These are phyloP conservation scores for Phlebiopsis flavidoalba DNA, from an alignment of 768 basidiomycete species.

Conservation along the genomic window DNA sequence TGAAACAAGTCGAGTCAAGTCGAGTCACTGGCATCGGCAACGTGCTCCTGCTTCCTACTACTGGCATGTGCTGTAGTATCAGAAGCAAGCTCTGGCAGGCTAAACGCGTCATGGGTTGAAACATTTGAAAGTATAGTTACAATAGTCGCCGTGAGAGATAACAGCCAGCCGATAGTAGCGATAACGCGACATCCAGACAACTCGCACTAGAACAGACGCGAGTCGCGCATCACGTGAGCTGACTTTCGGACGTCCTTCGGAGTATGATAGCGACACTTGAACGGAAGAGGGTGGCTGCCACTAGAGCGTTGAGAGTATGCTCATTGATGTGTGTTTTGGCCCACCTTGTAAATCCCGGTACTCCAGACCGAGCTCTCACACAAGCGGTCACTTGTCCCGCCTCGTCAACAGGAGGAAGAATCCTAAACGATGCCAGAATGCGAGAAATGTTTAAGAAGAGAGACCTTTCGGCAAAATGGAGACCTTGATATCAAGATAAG, in stretches of 20 bases:
- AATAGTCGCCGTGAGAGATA: neutral
- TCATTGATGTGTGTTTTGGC: neutral
- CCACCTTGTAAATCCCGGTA: neutral
- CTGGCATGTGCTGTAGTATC: neutral
- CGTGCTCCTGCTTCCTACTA: no score
- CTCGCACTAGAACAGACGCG: neutral
- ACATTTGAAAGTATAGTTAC: no score
- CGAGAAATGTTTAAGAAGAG: conserved; percentile 25
- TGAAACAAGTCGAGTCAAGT: neutral
- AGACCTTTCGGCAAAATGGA: conserved; percentile 26
- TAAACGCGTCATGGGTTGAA: neutral
- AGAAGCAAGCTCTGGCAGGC: neutral
- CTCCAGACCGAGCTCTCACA: conserved; percentile 12
- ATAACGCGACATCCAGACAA: neutral
- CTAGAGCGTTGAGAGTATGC: neutral
- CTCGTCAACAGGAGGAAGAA: conserved; percentile 20
- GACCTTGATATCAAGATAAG: conserved; percentile 1
- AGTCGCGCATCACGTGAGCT: neutral
- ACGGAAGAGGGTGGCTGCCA: conserved; percentile 1
- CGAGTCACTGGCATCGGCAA: neutral
- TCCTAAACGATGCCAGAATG: conserved; percentile 25
- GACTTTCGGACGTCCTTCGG: neutral
- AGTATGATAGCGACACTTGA: neutral
- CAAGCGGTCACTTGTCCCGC: conserved; percentile 23
- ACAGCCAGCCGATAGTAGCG: neutral